Evolutionary conservation across 352 stramenopile species (phyloP).

Genomic region (Pythium grandisporangium): DNA sequence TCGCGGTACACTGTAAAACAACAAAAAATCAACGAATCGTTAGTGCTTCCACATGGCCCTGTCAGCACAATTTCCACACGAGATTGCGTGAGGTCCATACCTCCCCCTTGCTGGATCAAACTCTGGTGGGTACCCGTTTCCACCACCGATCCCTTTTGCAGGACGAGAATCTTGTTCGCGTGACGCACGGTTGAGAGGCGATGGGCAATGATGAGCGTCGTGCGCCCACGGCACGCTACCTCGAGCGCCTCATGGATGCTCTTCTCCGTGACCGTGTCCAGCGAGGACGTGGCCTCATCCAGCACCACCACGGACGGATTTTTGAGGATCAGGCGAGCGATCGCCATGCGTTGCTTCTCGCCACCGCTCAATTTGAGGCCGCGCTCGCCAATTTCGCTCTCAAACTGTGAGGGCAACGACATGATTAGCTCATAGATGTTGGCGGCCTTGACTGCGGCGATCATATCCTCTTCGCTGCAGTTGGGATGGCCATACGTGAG

Average conservation of each 20-base stretch:
- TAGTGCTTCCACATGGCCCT: too few relatives aligned
- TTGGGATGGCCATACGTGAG: constrained; percentile 86
- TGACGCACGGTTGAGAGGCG: constrained; percentile 72
- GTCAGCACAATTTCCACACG: too few relatives aligned
- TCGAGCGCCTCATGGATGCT: constrained; percentile 58
- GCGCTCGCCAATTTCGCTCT: constrained; percentile 83
- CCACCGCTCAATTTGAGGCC: constrained; percentile 72
- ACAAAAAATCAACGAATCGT: too few relatives aligned
- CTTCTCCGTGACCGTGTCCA: constrained; percentile 68
- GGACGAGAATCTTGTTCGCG: constrained; percentile 58
- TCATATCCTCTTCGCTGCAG: constrained; percentile 86
- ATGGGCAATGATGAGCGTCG: constrained; percentile 74
- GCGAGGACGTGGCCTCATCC: constrained; percentile 70
- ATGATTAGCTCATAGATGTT: constrained; percentile 94
- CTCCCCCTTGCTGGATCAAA: constrained; percentile 29
- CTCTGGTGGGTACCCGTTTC: constrained; percentile 36
- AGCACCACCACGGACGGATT: constrained; percentile 68
- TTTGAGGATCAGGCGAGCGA: constrained; percentile 71
- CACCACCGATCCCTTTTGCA: constrained; percentile 40
- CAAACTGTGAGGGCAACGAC: constrained; percentile 83
- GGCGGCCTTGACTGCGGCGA: constrained; percentile 83
- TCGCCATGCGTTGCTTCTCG: constrained; percentile 80
- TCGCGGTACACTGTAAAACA: constrained; percentile 6
- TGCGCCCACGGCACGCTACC: constrained; percentile 36
- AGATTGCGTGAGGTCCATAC: too few relatives aligned